phyloP scores from a whole-genome alignment of 495 filamentous ascomycete genomes.

The Penicillium steckii region DNA sequence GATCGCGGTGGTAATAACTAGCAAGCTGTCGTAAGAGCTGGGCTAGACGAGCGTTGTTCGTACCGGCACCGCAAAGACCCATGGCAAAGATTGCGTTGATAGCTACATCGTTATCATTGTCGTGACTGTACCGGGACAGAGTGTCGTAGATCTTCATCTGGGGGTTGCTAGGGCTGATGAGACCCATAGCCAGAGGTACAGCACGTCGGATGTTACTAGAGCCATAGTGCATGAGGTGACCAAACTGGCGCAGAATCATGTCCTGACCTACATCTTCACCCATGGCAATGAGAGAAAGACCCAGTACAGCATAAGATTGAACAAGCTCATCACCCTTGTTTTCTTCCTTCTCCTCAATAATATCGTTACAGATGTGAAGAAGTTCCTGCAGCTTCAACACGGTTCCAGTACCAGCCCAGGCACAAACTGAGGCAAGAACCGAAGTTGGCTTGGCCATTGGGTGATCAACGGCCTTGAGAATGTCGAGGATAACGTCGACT shows the following conservation, averaged over 20 bases:
- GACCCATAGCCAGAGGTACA: constrained; percentile 95
- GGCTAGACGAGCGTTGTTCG: constrained; percentile 95
- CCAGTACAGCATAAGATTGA: constrained; percentile 93
- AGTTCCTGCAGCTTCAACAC: constrained; percentile 96
- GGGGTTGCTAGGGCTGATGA: constrained; percentile 94
- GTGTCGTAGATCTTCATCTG: constrained; percentile 99
- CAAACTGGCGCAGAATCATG: constrained; percentile 97
- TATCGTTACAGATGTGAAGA: constrained; percentile 94
- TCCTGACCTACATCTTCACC: constrained; percentile 98
- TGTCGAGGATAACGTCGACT: constrained; percentile 92
- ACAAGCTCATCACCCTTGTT: constrained; percentile 92
- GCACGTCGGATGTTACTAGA: constrained; percentile 95
- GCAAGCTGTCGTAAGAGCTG: constrained; percentile 93
- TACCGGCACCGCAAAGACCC: constrained; percentile 94
- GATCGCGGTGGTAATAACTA: constrained; percentile 96
- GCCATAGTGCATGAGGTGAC: constrained; percentile 98
- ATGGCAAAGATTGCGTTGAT: constrained; percentile 99
- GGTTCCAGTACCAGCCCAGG: constrained; percentile 95
- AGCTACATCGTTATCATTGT: constrained; percentile 98
- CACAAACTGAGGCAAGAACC: constrained; percentile 91
- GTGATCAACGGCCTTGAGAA: constrained; percentile 91
- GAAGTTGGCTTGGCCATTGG: constrained; percentile 89
- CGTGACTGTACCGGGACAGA: constrained; percentile 95
- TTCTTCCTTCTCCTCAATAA: constrained; percentile 89
- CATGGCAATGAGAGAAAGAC: constrained; percentile 93